Base-by-base conservation (phyloP, 2,329 filamentous ascomycete genomes). In the Aspergillus sp. region DNA sequence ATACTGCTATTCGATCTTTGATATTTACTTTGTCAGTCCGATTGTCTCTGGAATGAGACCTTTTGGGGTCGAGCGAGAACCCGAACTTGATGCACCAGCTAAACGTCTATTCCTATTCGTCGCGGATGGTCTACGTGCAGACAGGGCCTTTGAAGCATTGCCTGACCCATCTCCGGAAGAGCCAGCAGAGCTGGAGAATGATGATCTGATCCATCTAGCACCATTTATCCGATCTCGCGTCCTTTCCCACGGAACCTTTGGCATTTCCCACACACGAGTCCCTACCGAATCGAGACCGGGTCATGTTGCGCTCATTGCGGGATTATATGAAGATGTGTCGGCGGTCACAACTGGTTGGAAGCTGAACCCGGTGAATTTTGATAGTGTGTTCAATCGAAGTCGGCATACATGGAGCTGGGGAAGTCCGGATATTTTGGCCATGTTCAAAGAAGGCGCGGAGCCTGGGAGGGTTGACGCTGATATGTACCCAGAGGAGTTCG, bases 401-500 rank as follows among this genome's bases (percentile, higher is more conserved):
- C 78, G 85, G 37, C 94, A 98, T 69, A 98, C 94, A 6, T 98
- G 93, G 93, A 95, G 90, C 66, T 98, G 93, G 93, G 93, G 93
- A 2, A 96, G 90, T 61, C 93, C 93, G 1, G 93, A 98, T 68
- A 98, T 98, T 58, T 70, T 98, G 53, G 88, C 88, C 43, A 98
- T 98, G 93, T 98, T 98, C 63, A 83, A 94, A 62, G 79, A 90
- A 45, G 93, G 93, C n/a, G 91, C 93, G 26, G 82, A 88, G 7
- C 86, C 88, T 0, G 90, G 91, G 6, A 78, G 86, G 50, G 87
- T 98, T 1, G 88, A 96, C 66, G 85, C 88, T n/a, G 85, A 85
- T 52, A 88, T 78, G 46, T 98, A 98, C 61, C 81, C 78, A 7
- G 77, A 86, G 32, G 90, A 96, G 51, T 81, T 83, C 30, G 93